phyloP scores from a whole-genome alignment of 352 stramenopile species.

The Phytopythium sindhum region DNA sequence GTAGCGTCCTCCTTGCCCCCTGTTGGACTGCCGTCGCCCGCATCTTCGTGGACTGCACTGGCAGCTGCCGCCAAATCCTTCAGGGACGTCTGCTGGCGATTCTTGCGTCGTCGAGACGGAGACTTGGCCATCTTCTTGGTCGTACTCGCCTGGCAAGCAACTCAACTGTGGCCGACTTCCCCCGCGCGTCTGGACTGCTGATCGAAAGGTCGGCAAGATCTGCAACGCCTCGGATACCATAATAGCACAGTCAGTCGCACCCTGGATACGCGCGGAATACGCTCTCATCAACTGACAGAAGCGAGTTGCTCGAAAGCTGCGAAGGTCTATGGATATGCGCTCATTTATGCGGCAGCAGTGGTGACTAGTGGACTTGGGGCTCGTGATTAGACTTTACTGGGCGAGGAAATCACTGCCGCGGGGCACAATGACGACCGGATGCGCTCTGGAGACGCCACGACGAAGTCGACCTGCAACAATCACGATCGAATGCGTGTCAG shows the following conservation, averaged over 20 bases:
- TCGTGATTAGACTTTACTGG: conserved; percentile 6
- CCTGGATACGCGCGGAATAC: background rate
- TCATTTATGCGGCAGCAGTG: background rate
- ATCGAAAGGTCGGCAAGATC: conserved; percentile 2
- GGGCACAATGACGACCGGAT: conserved; percentile 64
- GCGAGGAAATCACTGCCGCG: conserved; percentile 26
- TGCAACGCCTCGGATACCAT: background rate
- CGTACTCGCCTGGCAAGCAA: background rate
- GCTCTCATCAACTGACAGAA: background rate
- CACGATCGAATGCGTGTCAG: conserved; percentile 5
- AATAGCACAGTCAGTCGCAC: background rate
- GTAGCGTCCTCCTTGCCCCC: background rate
- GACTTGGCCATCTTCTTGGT: conserved; percentile 1
- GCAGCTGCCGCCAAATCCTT: conserved; percentile 4
- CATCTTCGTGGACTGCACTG: background rate
- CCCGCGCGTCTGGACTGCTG: background rate
- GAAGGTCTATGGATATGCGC: background rate
- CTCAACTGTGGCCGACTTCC: background rate
- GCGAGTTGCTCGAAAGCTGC: background rate
- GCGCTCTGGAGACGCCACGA: conserved; percentile 44
- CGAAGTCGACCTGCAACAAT: conserved; percentile 60
- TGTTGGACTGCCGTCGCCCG: background rate
- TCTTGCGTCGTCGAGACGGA: background rate
- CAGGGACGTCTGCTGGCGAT: background rate
- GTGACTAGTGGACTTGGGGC: background rate